These are phyloP conservation scores for Pythium plurisporium DNA, from an alignment of 352 stramenopile genomes.

Conservation along the genomic window DNA sequence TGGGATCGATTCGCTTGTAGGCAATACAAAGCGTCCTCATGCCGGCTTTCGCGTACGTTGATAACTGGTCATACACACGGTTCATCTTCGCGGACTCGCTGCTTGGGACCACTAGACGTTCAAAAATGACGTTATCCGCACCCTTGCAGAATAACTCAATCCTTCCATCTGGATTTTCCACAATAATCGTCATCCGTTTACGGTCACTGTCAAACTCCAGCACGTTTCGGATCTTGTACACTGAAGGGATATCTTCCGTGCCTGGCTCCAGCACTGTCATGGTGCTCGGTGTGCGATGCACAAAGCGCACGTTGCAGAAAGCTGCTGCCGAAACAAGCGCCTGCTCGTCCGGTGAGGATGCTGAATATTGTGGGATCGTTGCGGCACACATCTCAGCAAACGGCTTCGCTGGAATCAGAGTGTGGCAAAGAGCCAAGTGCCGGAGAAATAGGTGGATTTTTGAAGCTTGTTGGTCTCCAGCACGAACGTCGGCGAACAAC, in stretches of 20 bases:
- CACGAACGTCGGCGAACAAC: conserved; percentile 52
- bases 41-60: conserved; percentile 55
- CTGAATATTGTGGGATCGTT: conserved; percentile 63
- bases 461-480: conserved; percentile 39
- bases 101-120: conserved; percentile 34
- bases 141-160: conserved; percentile 76
- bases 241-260: conserved; percentile 21
- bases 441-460: conserved; percentile 78
- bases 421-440: conserved; percentile 79
- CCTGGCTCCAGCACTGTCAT: conserved; percentile 54
- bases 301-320: conserved; percentile 75
- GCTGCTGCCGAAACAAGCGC: conserved; percentile 68
- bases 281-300: conserved; percentile 59
- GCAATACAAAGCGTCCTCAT: conserved; percentile 80
- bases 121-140: conserved; percentile 77
- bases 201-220: conserved; percentile 97
- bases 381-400: conserved; percentile 75
- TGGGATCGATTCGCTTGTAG: conserved; percentile 48
- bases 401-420: conserved; percentile 66
- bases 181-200: conserved; percentile 97
- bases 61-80: conserved; percentile 51
- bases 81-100: conserved; percentile 22
- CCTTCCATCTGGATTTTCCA: conserved; percentile 62
- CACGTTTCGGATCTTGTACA: conserved; percentile 90
- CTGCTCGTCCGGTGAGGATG: conserved; percentile 79